These are phyloP conservation scores for Fusarium sp. DNA, from an alignment of 2,329 filamentous ascomycete species.

Conservation along the genomic window DNA sequence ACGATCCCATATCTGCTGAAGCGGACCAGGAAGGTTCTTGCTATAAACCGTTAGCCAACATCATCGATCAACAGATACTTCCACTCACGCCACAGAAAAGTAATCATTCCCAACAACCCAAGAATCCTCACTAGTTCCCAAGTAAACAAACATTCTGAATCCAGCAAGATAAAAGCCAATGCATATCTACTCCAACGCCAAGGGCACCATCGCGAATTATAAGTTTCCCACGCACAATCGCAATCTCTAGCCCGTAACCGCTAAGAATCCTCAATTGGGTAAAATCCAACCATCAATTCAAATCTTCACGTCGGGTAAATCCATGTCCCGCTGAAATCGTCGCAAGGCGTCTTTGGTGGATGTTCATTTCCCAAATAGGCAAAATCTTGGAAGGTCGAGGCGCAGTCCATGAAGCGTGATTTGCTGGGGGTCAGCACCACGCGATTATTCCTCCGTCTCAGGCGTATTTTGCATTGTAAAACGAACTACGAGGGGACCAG, in stretches of 20 bases:
- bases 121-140: conserved; percentile 13
- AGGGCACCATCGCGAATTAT: neutral
- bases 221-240: neutral
- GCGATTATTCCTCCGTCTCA: neutral
- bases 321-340: conserved; percentile 5
- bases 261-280: neutral
- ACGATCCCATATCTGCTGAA: conserved; percentile 22
- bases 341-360: conserved; percentile 1
- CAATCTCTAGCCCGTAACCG: neutral
- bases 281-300: neutral
- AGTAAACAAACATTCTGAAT: conserved; percentile 21
- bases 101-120: conserved; percentile 25
- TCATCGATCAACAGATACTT: neutral
- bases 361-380: conserved; percentile 4
- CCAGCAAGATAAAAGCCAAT: neutral
- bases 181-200: neutral
- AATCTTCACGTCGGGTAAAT: neutral
- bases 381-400: neutral
- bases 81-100: conserved; percentile 16
- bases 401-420: neutral
- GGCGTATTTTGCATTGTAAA: neutral
- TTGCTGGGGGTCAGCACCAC: neutral
- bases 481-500: neutral
- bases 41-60: neutral
- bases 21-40: conserved; percentile 13